Base-by-base conservation (phyloP, 768 basidiomycete species). In the Amanita pallidorosea region DNA sequence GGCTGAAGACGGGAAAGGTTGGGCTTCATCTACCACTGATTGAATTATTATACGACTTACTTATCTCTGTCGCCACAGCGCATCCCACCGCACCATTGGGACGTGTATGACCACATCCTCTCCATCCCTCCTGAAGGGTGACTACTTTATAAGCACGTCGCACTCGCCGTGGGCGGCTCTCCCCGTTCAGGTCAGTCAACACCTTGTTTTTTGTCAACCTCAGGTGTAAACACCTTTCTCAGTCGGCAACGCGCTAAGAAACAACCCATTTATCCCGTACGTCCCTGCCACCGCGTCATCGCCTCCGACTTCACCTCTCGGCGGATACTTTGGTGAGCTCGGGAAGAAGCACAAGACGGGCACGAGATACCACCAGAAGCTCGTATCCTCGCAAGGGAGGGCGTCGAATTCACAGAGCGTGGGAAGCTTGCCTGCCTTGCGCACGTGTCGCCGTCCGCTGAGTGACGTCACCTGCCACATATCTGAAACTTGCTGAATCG, bases 271-370 rank as follows among this genome's bases (percentile, higher is more conserved):
- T 61, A 73, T 74, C 4, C 84, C 84, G 0, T 72, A 68, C 52
- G 70, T 86, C 4, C 84, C 0, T 87, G 85, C 53, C 85, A 86
- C 57, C 76, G 84, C 31, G 73, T 87, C 47, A 75, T 86, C 12
- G 79, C 82, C 0, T 76, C 80, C 0, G 76, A 72, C 54, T 60
- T 72, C 9, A 81, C 71, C 49, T n/a, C 67, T 85, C 11, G 83
- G 82, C 2, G 84, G 84, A 0, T 85, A 79, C 58, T 67, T 63
- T 36, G 83, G 81, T 15, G 77, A 83, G 61, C 81, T 80, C 77
- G 75, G 73, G 3, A 68, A 64, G 27, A 62, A 66, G n/a, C 59
- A 66, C 51, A 70, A 68, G 42, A 68, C 71, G 0, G 70, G 73
- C 29, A 67, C 63, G 2, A 64, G 69, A 22, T 73, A 66, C 51